Base-by-base conservation (phyloP, 83 land plant species). In the Picea abies region DNA sequence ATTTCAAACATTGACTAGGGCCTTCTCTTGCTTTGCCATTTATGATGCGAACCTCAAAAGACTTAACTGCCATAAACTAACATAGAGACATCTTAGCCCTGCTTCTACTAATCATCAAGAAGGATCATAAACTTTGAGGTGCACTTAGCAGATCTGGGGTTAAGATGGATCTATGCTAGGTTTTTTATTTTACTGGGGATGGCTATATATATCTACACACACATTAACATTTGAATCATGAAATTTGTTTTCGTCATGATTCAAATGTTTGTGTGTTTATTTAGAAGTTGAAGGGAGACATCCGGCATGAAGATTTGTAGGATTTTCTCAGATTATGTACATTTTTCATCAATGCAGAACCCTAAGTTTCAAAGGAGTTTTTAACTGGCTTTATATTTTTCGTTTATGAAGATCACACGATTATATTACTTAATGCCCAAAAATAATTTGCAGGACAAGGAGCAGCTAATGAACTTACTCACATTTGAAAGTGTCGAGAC, bases 401-500 rank as follows among this genome's bases (percentile, higher is more conserved):
- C 3, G 20, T 4, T 63, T 22, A 8, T 63, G 84, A 4, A 19
- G 22, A 41, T 80, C 22, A 23, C 22, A 23, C 12, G 20, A 22
- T 60, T 56, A 77, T 79, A 41, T 52, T 16, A 47, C 61, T 56
- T 62, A 49, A 78, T 47, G 3, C 82, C 25, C 17, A 25, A 25
- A 20, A 26, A 63, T 80, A 7, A 44, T 35, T 81, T 82, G 82
- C 85, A 92, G 92, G 93, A 90, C 29, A 35, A 76, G 25, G 83
- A 87, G 14, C 82, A 79, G 75, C 63, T 98, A 63, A 89, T 95
- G 98, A 71, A 81, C 2, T 66, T 92, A 78, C 88, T 97, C 25
- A 97, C 99, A 35, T 95, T 88, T 81, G 91, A 91, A 62, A 72
- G 85, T 14, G 99, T 95, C 5, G 99, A 97, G 83, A 85, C 81